phyloP scores from a whole-genome alignment of 495 filamentous ascomycete species.

The Aspergillus taichungensis region DNA sequence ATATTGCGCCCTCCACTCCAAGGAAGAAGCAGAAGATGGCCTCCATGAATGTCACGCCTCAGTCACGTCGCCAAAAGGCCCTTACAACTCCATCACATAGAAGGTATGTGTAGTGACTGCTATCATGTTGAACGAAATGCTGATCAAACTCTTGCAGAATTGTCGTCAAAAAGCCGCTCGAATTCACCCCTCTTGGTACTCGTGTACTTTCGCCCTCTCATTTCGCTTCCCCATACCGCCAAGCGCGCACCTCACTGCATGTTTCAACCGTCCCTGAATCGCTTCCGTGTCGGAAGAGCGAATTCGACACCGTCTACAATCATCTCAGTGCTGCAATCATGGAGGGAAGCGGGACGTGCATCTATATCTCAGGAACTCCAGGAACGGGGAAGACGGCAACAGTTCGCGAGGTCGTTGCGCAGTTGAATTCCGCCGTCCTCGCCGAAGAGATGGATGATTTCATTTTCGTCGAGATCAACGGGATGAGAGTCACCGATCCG shows the following conservation, averaged over 20 bases:
- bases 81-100: conserved; percentile 65
- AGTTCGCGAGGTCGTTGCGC: conserved; percentile 86
- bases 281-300: conserved; percentile 83
- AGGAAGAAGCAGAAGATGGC: conserved; percentile 47
- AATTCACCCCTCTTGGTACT: conserved; percentile 91
- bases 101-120: conserved; percentile 29
- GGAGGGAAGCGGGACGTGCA: conserved; percentile 86
- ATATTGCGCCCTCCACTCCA: conserved; percentile 46
- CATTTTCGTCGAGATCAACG: conserved; percentile 99
- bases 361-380: conserved; percentile 98
- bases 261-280: conserved; percentile 84
- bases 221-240: conserved; percentile 77
- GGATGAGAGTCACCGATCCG: conserved; percentile 98
- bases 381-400: conserved; percentile 99
- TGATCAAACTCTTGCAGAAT: conserved; percentile 38
- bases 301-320: conserved; percentile 86
- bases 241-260: conserved; percentile 82
- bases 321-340: conserved; percentile 92
- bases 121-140: background rate
- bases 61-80: conserved; percentile 44
- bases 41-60: conserved; percentile 48
- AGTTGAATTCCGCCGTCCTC: conserved; percentile 74
- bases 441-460: conserved; percentile 97
- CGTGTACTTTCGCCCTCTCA: conserved; percentile 70
- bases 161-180: conserved; percentile 79